Percentiles rank a stretch among this genome's conserved stretches.
phyloP scores from a whole-genome alignment of 108 stramenopile species.

The Stephanodiscus triporus region DNA sequence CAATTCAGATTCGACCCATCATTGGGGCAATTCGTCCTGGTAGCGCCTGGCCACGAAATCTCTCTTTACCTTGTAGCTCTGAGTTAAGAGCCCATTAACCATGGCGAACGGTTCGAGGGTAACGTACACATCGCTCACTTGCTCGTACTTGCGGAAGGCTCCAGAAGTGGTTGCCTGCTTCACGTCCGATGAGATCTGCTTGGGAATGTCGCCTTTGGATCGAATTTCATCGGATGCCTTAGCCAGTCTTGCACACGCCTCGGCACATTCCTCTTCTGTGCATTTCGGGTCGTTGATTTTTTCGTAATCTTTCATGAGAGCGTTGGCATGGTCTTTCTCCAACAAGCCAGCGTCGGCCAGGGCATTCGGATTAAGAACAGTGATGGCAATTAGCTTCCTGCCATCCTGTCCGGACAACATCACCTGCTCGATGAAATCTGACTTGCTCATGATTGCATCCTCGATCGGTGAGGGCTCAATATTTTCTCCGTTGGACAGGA shows the following conservation, averaged over 20 bases:
- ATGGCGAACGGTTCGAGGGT: slow-evolving; percentile 95
- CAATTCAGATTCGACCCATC: not conserved
- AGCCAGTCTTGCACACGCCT: slow-evolving; percentile 56
- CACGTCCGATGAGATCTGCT: slow-evolving; percentile 53
- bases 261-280: slow-evolving; percentile 62
- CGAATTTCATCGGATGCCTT: slow-evolving; percentile 61
- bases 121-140: slow-evolving; percentile 72
- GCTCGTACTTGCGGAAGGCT: slow-evolving; percentile 80
- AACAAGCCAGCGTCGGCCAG: slow-evolving; percentile 72
- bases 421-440: slow-evolving; percentile 87
- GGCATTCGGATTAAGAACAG: slow-evolving; percentile 75
- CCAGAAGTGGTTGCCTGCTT: slow-evolving; percentile 56
- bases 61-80: slow-evolving; percentile 95
- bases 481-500: slow-evolving; percentile 73
- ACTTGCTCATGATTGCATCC: slow-evolving; percentile 68
- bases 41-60: slow-evolving; percentile 81
- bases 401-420: slow-evolving; percentile 94
- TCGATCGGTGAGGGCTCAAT: slow-evolving; percentile 62
- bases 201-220: slow-evolving; percentile 53
- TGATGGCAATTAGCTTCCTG: slow-evolving; percentile 75
- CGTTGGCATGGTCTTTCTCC: slow-evolving; percentile 43
- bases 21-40: slow-evolving; percentile 60
- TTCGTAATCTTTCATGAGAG: slow-evolving; percentile 62
- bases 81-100: slow-evolving; percentile 92
- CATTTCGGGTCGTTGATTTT: slow-evolving; percentile 78